Conservation (phyloP, 1,139 yeast genomes). For the Taphrina sp. region DNA sequence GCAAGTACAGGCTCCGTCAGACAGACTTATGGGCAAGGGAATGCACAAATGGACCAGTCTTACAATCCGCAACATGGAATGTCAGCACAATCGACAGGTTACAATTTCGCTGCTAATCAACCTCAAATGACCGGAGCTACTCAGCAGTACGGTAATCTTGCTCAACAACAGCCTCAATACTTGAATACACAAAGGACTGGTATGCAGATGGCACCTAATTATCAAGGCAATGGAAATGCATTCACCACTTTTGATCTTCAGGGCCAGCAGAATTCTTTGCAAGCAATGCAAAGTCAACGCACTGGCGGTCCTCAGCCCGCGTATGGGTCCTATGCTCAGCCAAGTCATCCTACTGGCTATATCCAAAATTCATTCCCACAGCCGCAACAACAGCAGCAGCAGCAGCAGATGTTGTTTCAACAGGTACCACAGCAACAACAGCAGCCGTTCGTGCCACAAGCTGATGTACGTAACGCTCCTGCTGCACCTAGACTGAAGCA, state of each 20-base stretch:
- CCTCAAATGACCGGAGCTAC: neutral
- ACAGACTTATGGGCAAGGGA: constrained; percentile 36
- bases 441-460: constrained; percentile 36
- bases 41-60: constrained; percentile 13
- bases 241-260: too few species aligned
- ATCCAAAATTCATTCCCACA: neutral
- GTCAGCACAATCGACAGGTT: constrained; percentile 40
- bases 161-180: constrained; percentile 5
- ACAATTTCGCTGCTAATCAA: too few species aligned
- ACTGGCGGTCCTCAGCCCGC: neutral
- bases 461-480: constrained; percentile 38
- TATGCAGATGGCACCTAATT: too few species aligned
- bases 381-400: neutral
- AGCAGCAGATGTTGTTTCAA: neutral
- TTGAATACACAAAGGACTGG: too few species aligned
- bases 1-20: constrained; percentile 44
- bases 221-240: too few species aligned
- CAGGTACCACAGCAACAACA: constrained; percentile 28
- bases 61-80: constrained; percentile 3
- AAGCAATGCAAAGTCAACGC: neutral
- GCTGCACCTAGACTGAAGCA: constrained; percentile 39
- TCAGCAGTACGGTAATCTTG: constrained; percentile 1
- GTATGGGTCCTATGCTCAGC: constrained; percentile 13
- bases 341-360: neutral
- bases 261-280: neutral